A percentile compares a stretch with the other conserved stretches of the same genome.
Evolutionary conservation across 345 rosid species (phyloP).

Genomic region (Trapa incisa): DNA sequence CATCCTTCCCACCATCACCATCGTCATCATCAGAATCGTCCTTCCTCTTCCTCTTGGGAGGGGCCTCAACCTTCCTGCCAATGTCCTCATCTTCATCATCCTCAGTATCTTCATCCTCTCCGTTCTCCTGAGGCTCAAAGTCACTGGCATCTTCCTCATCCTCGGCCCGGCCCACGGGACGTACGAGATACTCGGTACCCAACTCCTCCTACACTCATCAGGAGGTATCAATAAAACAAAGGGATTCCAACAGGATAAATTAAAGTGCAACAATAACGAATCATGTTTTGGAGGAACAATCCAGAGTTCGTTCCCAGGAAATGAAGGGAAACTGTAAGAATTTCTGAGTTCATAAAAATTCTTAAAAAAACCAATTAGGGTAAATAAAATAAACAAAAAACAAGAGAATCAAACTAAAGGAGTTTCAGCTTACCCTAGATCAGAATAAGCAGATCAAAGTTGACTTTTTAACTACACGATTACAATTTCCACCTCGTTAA

Average conservation of each 20-base stretch:
- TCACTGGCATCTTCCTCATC: slow-evolving; percentile 91
- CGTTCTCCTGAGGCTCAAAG: slow-evolving; percentile 73
- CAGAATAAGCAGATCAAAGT: neutral
- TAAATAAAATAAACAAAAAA: neutral
- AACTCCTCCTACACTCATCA: slow-evolving; percentile 37
- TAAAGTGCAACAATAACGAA: neutral
- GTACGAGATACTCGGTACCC: slow-evolving; percentile 74
- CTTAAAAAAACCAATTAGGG: neutral
- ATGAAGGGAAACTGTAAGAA: neutral
- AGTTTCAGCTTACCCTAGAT: neutral
- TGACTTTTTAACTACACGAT: neutral
- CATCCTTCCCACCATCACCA: slow-evolving; percentile 58
- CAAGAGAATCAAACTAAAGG: neutral
- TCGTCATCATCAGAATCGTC: slow-evolving; percentile 20
- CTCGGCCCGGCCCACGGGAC: slow-evolving; percentile 67
- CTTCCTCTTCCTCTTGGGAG: slow-evolving; percentile 58
- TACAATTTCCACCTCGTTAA: neutral
- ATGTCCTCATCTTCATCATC: slow-evolving; percentile 21
- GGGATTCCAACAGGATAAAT: neutral
- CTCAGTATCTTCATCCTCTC: slow-evolving; percentile 44
- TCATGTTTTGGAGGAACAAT: neutral
- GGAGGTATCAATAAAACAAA: neutral
- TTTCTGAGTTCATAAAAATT: neutral
- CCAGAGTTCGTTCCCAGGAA: too few species aligned
- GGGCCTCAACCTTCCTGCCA: slow-evolving; percentile 51